Evolutionary conservation across 192 early-diverging fungal species (phyloP), one percentile per base, ranked within the genome.

Genomic region (Podochytrium sp.): DNA sequence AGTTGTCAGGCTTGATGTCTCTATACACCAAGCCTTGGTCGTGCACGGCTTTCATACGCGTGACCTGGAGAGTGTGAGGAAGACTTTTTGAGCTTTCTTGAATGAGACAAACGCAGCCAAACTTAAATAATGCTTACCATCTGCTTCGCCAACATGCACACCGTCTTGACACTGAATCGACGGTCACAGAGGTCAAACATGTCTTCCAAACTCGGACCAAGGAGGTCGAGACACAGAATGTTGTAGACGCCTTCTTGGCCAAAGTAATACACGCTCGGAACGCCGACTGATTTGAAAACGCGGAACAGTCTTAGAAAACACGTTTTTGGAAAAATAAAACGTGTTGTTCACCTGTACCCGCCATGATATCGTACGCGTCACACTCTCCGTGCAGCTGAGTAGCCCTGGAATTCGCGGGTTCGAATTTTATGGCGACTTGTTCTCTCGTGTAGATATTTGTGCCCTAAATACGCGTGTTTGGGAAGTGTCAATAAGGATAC

Each of bases 1-100:
- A 99, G 84, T 99, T 99, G 79, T 99, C 97, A 37, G 97, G 97
- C 79, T 99, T 99, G 80, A 99, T 97, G 80, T 99, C 97, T 60
- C 97, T 90, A 82, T 99, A 99, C 38, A 99, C 94, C 49, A 98
- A 80, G 74, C 95, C 96, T 76, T 92, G 88, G 76, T 98, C 96
- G 76, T 99, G 97, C 55, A 99, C 93, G 0, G 91, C 87, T 84
- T 96, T 93, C 16, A 99, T 92, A 51, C 94, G 91, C 40, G 82
- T 90, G 89, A 92, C 70, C 94, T 95, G 10, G 20, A 27, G 25
- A 55, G 23, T 16, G n/a, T 10, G 10, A 10, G 12, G 43, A 61
- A 12, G 23, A 47, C 43, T 16, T 47, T 47, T 16, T 10, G 10
- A 10, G n/a, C 43, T 16, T 20, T 20, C 52, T 23, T 25, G 25